Base-by-base conservation (phyloP, 306 rosid species). In the Begonia peltatifolia region DNA sequence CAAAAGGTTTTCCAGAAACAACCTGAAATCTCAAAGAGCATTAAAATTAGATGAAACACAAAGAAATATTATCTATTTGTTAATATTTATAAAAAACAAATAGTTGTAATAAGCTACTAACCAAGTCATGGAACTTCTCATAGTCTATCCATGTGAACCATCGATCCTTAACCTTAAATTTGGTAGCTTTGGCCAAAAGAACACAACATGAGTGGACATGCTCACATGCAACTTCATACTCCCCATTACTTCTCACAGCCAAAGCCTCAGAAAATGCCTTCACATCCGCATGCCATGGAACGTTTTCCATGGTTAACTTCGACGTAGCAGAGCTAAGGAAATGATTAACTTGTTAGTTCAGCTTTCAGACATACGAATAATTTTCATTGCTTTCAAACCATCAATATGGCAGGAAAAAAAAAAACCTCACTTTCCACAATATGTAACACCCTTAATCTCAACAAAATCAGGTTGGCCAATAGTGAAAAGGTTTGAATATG, bases 131-230 rank as follows among this genome's bases (percentile, higher is more conserved):
- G 59, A 90, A 90, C 71, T 79, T 90, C 44, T 81, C 95, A 47
- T 90, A 90, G 64, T 90, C 95, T 60, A 90, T 90, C 99, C 99
- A 90, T 1, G 99, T 90, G 72, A 76, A 62, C 99, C 99, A 90
- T 56, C 73, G 83, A 62, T 86, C 94, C 42, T 83, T 66, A 65
- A 86, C 70, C 80, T 76, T 86, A 82, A 86, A 90, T 71, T 90
- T 86, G n/a, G 71, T 77, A 36, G 94, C 71, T 54, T 81, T 86
- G 56, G 93, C 99, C 54, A 90, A 71, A 48, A 90, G 95, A 57
- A 90, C 93, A 56, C 99, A 90, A 42, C 99, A 90, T 1, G 99
- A 90, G 71, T 90, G 99, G 64, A 56, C 92, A 52, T 90, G 99
- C 73, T 90, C 99, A 58, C 99, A 90, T 2, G 99, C 95, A 53